These are phyloP conservation scores for Withania somnifera DNA, from an alignment of 305 asterid genomes.

Conservation along the genomic window DNA sequence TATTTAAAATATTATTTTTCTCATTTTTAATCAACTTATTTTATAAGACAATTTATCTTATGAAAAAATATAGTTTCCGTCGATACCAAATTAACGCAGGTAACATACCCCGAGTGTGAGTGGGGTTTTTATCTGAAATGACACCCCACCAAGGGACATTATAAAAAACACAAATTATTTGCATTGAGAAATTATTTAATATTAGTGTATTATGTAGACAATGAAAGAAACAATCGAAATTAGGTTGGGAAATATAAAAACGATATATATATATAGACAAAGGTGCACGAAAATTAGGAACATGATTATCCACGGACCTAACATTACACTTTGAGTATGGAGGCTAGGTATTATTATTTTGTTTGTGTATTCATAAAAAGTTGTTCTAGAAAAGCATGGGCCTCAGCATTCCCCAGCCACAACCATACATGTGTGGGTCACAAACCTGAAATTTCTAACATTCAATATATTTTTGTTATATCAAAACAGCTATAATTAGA, in stretches of 20 bases:
- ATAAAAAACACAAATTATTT: background rate
- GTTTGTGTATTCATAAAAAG: background rate
- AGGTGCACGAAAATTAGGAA: background rate
- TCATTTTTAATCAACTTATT: no score
- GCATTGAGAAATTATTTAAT: background rate
- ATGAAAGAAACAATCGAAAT: background rate
- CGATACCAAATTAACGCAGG: no score
- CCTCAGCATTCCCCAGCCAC: background rate
- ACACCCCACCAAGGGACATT: background rate
- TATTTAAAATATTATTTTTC: no score
- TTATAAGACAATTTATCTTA: no score
- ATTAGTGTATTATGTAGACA: background rate
- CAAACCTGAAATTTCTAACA: no score
- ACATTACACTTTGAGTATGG: background rate
- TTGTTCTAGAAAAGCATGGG: constrained; percentile 5
- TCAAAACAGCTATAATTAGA: no score
- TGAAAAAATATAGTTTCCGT: no score
- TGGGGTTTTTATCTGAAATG: no score
- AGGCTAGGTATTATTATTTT: background rate
- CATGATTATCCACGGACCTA: constrained; percentile 1
- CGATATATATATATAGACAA: background rate
- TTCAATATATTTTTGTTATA: no score
- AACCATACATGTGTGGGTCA: background rate
- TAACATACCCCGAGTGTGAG: no score
- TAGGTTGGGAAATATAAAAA: background rate